phyloP scores from a whole-genome alignment of 345 rosid species.

The Salix dunnii region DNA sequence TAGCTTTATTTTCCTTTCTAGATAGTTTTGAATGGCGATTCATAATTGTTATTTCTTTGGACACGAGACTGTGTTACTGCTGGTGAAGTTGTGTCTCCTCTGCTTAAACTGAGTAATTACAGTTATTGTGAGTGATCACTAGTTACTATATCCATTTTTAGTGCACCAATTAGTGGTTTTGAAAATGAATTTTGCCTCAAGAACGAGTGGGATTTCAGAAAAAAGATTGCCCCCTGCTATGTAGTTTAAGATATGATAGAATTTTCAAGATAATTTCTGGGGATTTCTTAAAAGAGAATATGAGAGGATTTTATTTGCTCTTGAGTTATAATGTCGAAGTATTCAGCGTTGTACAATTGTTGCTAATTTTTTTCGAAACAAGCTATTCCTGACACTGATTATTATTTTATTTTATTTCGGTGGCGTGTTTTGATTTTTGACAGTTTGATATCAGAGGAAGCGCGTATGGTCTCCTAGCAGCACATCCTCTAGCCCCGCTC shows the following conservation, averaged over 20 bases:
- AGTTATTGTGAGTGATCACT: background rate
- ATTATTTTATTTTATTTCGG: background rate
- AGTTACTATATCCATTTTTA: background rate
- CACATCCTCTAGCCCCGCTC: constrained; percentile 72
- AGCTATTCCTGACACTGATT: background rate
- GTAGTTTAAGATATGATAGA: background rate
- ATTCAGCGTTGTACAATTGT: background rate
- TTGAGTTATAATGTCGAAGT: background rate
- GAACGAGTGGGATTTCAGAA: background rate
- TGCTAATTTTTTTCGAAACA: background rate
- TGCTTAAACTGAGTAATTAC: background rate
- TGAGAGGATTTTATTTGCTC: background rate
- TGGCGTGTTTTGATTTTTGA: background rate
- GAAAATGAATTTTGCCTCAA: background rate
- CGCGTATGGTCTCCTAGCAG: constrained; percentile 66
- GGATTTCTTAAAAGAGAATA: no score
- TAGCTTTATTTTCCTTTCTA: background rate
- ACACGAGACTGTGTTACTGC: no score
- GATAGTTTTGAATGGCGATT: background rate
- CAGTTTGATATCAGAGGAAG: constrained; percentile 80
- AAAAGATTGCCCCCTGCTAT: background rate
- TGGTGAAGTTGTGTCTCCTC: background rate
- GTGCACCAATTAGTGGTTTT: background rate
- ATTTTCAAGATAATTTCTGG: no score
- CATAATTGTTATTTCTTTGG: no score